These are phyloP conservation scores for Stipa capillata DNA, from an alignment of 176 grass and related monocot species.

Conservation along the genomic window DNA sequence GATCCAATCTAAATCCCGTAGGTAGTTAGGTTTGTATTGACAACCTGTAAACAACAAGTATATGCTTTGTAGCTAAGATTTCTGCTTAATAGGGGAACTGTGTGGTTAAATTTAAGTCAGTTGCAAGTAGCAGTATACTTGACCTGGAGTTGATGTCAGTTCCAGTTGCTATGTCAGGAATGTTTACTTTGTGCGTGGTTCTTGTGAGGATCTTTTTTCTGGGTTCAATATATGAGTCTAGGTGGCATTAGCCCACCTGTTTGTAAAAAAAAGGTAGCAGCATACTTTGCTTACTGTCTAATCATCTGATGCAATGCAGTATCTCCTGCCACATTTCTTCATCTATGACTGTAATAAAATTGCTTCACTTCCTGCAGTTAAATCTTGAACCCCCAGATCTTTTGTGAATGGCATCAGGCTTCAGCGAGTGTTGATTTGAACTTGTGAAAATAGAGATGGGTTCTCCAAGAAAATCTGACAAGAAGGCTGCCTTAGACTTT, in stretches of 20 bases:
- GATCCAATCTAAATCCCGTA: neutral
- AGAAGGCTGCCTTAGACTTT: slow-evolving; percentile 54
- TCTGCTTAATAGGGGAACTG: neutral
- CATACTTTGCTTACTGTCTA: neutral
- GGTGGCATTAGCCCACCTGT: too few relatives aligned
- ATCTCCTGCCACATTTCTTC: neutral
- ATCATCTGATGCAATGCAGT: neutral
- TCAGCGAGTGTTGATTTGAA: neutral
- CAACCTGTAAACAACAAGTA: neutral
- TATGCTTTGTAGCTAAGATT: neutral
- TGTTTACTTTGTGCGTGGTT: too few relatives aligned
- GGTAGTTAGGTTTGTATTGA: neutral
- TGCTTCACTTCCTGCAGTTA: slow-evolving; percentile 11
- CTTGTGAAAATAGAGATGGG: slow-evolving; percentile 28
- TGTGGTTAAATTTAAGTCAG: neutral
- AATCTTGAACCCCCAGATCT: neutral
- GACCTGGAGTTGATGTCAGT: too few relatives aligned
- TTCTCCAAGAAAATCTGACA: slow-evolving; percentile 67
- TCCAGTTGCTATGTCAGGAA: too few relatives aligned
- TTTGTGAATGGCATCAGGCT: neutral
- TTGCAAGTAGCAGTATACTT: neutral
- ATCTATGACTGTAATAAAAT: neutral
- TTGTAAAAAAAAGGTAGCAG: too few relatives aligned
- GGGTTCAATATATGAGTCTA: too few relatives aligned
- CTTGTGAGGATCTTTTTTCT: too few relatives aligned